These are phyloP conservation scores for Suillus fuscotomentosus DNA, from an alignment of 768 basidiomycete genomes.

Conservation along the genomic window DNA sequence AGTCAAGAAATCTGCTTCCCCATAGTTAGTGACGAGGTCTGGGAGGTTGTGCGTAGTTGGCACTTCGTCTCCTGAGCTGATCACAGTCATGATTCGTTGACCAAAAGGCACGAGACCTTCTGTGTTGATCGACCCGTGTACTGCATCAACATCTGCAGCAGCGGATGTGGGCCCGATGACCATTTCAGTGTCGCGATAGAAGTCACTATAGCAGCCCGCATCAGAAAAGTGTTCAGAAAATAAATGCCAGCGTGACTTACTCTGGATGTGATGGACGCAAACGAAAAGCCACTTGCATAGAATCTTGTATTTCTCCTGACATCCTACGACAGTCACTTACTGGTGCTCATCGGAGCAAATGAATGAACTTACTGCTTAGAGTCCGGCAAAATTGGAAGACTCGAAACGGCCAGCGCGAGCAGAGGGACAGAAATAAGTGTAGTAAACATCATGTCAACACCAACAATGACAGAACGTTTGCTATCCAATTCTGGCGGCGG, in stretches of 20 bases:
- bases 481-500: background rate
- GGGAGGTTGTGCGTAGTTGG: background rate
- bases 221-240: background rate
- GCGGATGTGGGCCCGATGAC: background rate
- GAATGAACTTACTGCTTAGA: slow-evolving; percentile 28
- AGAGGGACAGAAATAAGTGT: slow-evolving; percentile 39
- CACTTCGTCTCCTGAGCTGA: background rate
- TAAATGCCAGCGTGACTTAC: background rate
- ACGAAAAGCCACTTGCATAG: background rate
- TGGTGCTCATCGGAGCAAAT: background rate
- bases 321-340: background rate
- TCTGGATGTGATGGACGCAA: background rate
- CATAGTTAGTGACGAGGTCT: background rate
- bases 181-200: background rate
- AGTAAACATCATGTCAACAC: slow-evolving; percentile 33
- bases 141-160: background rate
- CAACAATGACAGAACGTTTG: background rate
- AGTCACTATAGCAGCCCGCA: background rate
- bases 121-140: background rate
- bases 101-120: background rate
- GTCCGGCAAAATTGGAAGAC: slow-evolving; percentile 35
- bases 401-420: slow-evolving; percentile 43
- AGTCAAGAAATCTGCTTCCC: background rate
- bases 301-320: background rate
- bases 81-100: background rate